Evolutionary conservation across 2,329 filamentous ascomycete genomes (phyloP).

Genomic region (Immersiporthe knoxdaviesiana): DNA sequence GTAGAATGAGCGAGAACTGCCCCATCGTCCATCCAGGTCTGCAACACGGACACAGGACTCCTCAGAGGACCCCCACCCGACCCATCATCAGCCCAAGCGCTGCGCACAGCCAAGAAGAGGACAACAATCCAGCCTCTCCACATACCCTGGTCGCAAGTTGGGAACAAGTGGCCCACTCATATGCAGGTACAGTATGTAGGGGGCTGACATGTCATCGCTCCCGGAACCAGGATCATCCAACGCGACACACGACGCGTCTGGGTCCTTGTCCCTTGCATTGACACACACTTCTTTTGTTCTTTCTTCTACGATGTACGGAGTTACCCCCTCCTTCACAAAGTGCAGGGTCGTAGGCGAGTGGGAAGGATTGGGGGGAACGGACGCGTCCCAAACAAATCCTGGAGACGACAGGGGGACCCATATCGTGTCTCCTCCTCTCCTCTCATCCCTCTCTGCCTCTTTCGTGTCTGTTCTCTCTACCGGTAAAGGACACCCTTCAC

Average conservation of each 20-base stretch:
- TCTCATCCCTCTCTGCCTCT: not conserved
- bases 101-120: not conserved
- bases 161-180: not conserved
- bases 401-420: not conserved
- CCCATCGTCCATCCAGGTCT: too few relatives aligned
- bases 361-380: not conserved
- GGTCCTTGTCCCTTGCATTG: not conserved
- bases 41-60: too few relatives aligned
- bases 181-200: not conserved
- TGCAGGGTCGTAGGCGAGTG: too few relatives aligned
- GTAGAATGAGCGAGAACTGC: too few relatives aligned
- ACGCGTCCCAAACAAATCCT: too few relatives aligned
- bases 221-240: conserved; percentile 4
- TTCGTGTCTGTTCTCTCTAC: not conserved
- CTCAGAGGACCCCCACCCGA: not conserved
- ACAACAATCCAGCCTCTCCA: not conserved
- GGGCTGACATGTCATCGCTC: not conserved
- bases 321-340: too few relatives aligned
- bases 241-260: not conserved
- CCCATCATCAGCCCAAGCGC: not conserved
- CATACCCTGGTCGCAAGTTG: not conserved
- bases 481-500: not conserved
- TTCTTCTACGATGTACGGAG: too few relatives aligned
- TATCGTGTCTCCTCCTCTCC: too few relatives aligned
- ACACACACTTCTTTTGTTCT: not conserved